Percentiles rank a stretch among this genome's conserved stretches.
Evolutionary conservation across 805 yeast genomes (phyloP).

Genomic region (Pichia kluyveri): DNA sequence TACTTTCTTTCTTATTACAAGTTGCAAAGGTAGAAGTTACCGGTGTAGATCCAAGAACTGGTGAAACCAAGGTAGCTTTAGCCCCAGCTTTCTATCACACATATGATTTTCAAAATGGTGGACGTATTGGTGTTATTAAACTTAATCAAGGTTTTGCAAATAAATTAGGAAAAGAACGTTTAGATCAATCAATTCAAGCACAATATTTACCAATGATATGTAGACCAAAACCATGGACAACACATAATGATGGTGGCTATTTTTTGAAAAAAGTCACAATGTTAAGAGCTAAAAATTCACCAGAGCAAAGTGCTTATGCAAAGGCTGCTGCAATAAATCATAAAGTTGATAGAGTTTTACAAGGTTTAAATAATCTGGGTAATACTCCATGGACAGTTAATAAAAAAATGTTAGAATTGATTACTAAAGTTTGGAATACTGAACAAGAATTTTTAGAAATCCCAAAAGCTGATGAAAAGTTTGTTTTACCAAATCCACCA

Average conservation of each 20-base stretch:
- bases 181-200: conserved; percentile 59
- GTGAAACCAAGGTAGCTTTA: conserved; percentile 51
- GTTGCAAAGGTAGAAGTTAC: conserved; percentile 75
- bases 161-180: conserved; percentile 56
- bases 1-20: conserved; percentile 65
- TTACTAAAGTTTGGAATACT: conserved; percentile 79
- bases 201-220: conserved; percentile 89
- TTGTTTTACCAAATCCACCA: conserved; percentile 48
- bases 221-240: conserved; percentile 82
- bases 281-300: conserved; percentile 73
- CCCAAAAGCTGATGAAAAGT: conserved; percentile 41
- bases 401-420: conserved; percentile 52
- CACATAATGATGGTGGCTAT: conserved; percentile 81
- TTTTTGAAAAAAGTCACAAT: conserved; percentile 52
- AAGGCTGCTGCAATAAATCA: conserved; percentile 73
- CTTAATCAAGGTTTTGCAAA: conserved; percentile 62
- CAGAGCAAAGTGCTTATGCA: conserved; percentile 84
- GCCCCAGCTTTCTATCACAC: conserved; percentile 91
- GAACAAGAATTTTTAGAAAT: conserved; percentile 70
- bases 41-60: conserved; percentile 76
- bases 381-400: conserved; percentile 90
- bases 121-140: conserved; percentile 71
- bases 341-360: conserved; percentile 56
- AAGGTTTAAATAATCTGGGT: conserved; percentile 82
- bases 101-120: conserved; percentile 73